Conservation (phyloP, 2,329 filamentous ascomycete species). For the Neurospora sp. region DNA sequence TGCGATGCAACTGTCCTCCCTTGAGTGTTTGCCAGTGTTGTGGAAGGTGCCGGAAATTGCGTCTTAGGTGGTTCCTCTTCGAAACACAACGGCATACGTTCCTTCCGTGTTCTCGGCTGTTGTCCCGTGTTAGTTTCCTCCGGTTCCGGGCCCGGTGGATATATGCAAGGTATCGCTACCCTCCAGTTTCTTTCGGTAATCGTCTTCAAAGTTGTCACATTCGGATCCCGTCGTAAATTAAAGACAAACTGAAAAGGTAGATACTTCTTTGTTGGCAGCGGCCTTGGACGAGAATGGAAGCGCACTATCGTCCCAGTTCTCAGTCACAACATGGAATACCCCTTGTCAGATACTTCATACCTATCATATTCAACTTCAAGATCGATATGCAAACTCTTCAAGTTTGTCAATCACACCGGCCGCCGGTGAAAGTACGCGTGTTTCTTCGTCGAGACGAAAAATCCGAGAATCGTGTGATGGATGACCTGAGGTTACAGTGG, state of each 20-base stretch:
- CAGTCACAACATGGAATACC: background rate
- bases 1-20: background rate
- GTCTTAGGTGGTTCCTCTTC: background rate
- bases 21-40: background rate
- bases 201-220: background rate
- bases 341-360: background rate
- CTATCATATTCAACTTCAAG: background rate
- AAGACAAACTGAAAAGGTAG: background rate
- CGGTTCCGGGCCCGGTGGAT: background rate
- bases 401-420: background rate
- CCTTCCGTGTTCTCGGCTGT: background rate
- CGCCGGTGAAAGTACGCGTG: background rate
- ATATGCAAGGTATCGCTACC: background rate
- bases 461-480: background rate
- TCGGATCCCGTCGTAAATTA: background rate
- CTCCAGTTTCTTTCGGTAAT: background rate
- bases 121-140: background rate
- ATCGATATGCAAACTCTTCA: background rate
- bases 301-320: background rate
- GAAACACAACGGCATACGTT: background rate
- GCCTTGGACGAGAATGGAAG: background rate
- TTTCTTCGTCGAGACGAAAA: background rate
- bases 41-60: background rate
- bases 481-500: background rate
- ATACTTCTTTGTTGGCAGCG: background rate